A percentile compares a stretch with the other conserved stretches of the same genome.
Conservation (phyloP, 495 filamentous ascomycete species). For the Barbatosphaeria neglecta region DNA sequence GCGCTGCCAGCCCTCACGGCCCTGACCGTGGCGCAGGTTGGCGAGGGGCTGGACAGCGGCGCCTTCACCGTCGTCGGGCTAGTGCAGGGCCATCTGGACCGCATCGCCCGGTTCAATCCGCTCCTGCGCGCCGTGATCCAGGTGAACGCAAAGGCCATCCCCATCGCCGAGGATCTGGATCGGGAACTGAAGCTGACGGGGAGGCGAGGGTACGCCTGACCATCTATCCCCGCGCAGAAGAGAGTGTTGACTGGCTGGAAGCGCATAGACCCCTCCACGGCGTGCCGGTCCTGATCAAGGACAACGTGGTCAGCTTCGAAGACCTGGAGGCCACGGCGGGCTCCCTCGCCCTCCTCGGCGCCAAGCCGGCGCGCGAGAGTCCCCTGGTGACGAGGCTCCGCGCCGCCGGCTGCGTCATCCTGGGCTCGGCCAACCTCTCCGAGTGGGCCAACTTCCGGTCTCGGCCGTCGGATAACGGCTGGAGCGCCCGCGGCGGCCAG, state of each 20-base stretch:
- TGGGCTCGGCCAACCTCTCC: constrained; percentile 27
- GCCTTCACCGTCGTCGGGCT: background rate
- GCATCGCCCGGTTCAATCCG: constrained; percentile 43
- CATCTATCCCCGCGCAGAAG: too few species aligned
- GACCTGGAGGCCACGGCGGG: constrained; percentile 28
- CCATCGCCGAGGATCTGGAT: constrained; percentile 16
- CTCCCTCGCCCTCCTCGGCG: constrained; percentile 38
- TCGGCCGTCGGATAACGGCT: constrained; percentile 23
- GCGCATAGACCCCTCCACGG: constrained; percentile 22
- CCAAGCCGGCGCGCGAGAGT: constrained; percentile 28
- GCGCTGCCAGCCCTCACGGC: background rate
- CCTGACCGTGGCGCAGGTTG: background rate
- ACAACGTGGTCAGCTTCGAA: constrained; percentile 23
- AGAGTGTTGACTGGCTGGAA: too few species aligned
- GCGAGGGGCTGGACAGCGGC: background rate
- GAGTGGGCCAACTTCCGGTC: constrained; percentile 30
- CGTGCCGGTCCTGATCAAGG: constrained; percentile 23
- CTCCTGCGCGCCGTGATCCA: constrained; percentile 26
- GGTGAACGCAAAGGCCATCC: constrained; percentile 30
- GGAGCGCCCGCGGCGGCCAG: constrained; percentile 30
- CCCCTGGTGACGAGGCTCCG: constrained; percentile 31
- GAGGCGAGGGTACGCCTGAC: constrained; percentile 9
- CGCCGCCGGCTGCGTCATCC: constrained; percentile 31
- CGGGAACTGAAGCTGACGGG: constrained; percentile 12
- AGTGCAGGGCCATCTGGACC: constrained; percentile 26